Base-by-base conservation (phyloP, 306 rosid genomes). In the Trichosanthes cucumerina region DNA sequence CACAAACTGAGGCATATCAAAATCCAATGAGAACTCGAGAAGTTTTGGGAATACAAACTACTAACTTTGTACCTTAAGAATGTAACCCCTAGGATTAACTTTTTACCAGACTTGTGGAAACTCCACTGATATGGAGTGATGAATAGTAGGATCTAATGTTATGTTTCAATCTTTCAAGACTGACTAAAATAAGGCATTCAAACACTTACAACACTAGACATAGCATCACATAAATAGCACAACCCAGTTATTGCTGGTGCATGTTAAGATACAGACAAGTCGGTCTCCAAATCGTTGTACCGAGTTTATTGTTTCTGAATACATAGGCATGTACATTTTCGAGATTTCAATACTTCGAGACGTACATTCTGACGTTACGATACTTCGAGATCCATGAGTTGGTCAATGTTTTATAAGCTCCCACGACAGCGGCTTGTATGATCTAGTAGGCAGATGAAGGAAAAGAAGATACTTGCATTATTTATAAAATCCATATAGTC, bases 361-460 rank as follows among this genome's bases (percentile, higher is more conserved):
- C 24, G 1, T 69, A 69, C 54, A 9, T 65, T 65, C 49, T 1
- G 47, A n/a, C 53, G 19, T 10, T 41, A 41, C 21, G 31, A 68
- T 68, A 19, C 52, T 38, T 21, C 74, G 12, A 18, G 21, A 28
- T 47, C 58, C 59, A 26, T 24, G 23, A 72, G 19, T 31, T 38
- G 34, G 34, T 76, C 12, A 36, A 76, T 36, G 65, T 50, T 77
- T 77, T 24, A 43, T 9, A 77, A 23, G 43, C 53, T 56, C 74
- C 58, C 26, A 0, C 46, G 11, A 26, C 15, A 5, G 46, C 15
- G 31, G 70, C 64, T 63, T 64, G 24, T 24, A 54, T 74, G 87
- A 83, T 83, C 88, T 81, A 64, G 79, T 79, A 28, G 71, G 87
- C 95, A 88, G 93, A 86, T 87, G 86, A 80, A 65, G 16, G 18